Percentiles rank a stretch among this genome's conserved stretches.
Evolutionary conservation across 2,329 filamentous ascomycete species (phyloP).

Genomic region (Colletotrichum nymphaeae): DNA sequence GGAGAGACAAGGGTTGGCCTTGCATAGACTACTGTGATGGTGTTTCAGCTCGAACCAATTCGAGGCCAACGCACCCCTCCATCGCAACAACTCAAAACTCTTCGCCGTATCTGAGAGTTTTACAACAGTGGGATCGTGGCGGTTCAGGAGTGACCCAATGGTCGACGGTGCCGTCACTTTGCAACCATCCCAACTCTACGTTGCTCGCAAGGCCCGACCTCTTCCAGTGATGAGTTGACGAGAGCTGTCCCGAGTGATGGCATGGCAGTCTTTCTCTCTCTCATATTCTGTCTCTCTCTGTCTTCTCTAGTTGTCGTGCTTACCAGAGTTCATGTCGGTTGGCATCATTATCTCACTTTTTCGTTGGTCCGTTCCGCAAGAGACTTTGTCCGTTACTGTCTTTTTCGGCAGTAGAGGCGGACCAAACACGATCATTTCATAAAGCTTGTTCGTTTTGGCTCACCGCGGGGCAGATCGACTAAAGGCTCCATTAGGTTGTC

Average conservation of each 20-base stretch:
- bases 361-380: neutral
- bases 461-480: slow-evolving; percentile 19
- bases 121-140: slow-evolving; percentile 30
- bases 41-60: slow-evolving; percentile 35
- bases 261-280: neutral
- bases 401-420: neutral
- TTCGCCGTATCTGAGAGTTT: slow-evolving; percentile 28
- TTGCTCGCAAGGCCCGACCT: slow-evolving; percentile 27
- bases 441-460: slow-evolving; percentile 3
- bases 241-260: neutral
- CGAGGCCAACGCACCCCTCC: slow-evolving; percentile 28
- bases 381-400: neutral
- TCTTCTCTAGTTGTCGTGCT: neutral
- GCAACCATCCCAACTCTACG: slow-evolving; percentile 16
- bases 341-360: neutral
- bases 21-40: slow-evolving; percentile 19
- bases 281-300: no score
- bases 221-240: slow-evolving; percentile 12
- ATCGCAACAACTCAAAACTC: slow-evolving; percentile 35
- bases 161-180: slow-evolving; percentile 15
- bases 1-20: slow-evolving; percentile 28
- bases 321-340: neutral
- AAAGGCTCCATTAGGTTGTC: slow-evolving; percentile 1
- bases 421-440: neutral
- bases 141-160: slow-evolving; percentile 18